Percentiles rank a stretch among this genome's conserved stretches.
Conservation (phyloP, 345 rosid species). For the Acer negundo region DNA sequence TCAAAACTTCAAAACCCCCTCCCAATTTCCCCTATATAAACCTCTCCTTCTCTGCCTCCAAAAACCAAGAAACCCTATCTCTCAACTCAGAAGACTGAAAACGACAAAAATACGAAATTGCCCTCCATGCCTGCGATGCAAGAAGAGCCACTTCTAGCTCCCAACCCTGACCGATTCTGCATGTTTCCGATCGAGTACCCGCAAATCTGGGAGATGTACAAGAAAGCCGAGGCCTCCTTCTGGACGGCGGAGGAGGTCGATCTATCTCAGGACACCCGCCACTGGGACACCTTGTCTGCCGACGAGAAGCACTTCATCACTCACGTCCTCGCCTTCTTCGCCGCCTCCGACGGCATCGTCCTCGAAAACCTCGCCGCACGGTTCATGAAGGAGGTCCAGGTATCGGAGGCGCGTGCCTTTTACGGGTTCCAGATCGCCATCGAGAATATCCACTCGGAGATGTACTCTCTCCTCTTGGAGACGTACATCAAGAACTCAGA, state of each 20-base stretch:
- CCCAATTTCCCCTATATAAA: conserved; percentile 22
- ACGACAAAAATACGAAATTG: not conserved
- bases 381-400: conserved; percentile 93
- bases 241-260: conserved; percentile 99
- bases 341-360: conserved; percentile 93
- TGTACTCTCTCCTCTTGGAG: conserved; percentile 89
- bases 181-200: conserved; percentile 97
- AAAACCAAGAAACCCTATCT: not conserved
- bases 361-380: conserved; percentile 83
- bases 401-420: conserved; percentile 95
- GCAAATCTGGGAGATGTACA: conserved; percentile 96
- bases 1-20: conserved; percentile 17
- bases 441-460: conserved; percentile 95
- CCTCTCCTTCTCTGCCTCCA: not conserved
- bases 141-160: conserved; percentile 82
- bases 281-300: conserved; percentile 72
- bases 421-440: conserved; percentile 97
- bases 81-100: not conserved
- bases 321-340: conserved; percentile 96
- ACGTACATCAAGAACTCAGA: conserved; percentile 80
- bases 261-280: conserved; percentile 70
- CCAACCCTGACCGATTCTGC: conserved; percentile 80
- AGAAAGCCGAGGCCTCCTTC: conserved; percentile 95
- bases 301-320: conserved; percentile 84
- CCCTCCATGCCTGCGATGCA: conserved; percentile 63